Conservation (phyloP, 1,284 basidiomycete genomes). For the Phellopilus nigrolimitatus region DNA sequence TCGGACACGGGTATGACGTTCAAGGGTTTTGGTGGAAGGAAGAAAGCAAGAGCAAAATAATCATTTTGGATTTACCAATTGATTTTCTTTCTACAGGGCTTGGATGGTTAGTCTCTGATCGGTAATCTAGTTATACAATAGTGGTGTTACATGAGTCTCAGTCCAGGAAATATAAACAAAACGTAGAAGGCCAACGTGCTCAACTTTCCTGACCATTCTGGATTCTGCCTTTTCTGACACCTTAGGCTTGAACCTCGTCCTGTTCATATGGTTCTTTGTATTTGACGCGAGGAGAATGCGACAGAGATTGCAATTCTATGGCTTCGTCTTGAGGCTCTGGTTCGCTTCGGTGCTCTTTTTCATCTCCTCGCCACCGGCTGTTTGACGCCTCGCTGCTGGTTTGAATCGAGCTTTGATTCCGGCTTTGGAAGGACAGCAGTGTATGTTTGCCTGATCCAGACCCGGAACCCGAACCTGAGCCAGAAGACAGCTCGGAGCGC, state of each 20-base stretch:
- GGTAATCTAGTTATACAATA: neutral
- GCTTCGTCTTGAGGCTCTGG: too few species aligned
- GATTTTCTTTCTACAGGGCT: neutral
- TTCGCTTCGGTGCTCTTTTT: neutral
- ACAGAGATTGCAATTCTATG: too few species aligned
- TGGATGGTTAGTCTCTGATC: neutral
- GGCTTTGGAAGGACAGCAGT: neutral
- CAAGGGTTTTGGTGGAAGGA: slow-evolving; percentile 51
- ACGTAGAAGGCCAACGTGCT: too few species aligned
- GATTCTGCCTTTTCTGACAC: too few species aligned
- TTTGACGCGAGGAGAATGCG: too few species aligned
- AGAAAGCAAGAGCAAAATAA: slow-evolving; percentile 21
- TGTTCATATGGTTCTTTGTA: too few species aligned
- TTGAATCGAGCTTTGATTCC: neutral
- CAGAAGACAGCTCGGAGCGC: neutral
- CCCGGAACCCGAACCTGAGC: neutral
- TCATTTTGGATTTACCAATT: neutral
- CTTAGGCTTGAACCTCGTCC: too few species aligned
- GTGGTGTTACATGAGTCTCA: too few species aligned
- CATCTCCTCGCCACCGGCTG: neutral
- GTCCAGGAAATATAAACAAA: too few species aligned
- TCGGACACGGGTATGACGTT: slow-evolving; percentile 67
- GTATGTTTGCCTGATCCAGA: too few species aligned
- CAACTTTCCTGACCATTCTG: too few species aligned
- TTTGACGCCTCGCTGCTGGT: neutral